phyloP scores from a whole-genome alignment of 2,329 filamentous ascomycete genomes.

The Fusarium verticillioides region DNA sequence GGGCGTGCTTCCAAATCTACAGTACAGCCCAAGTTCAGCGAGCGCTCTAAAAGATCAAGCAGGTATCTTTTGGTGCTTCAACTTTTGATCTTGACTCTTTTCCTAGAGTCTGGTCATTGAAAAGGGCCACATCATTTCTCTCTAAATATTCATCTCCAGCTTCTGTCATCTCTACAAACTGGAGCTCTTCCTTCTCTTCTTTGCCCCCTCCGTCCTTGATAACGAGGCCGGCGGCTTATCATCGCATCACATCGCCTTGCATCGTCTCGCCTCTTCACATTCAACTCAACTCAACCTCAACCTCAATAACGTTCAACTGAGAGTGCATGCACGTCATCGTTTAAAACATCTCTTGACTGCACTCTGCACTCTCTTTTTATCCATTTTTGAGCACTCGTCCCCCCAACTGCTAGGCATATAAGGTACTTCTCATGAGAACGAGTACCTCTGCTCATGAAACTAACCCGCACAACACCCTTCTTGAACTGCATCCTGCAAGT shows the following conservation, averaged over 20 bases:
- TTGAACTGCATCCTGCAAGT: conserved; percentile 38
- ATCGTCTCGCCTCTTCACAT: conserved; percentile 29
- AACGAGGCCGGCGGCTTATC: conserved; percentile 43
- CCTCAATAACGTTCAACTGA: conserved; percentile 12
- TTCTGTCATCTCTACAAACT: conserved; percentile 12
- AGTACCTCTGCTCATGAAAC: conserved; percentile 27
- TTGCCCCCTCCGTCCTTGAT: conserved; percentile 39
- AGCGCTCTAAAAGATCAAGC: background rate
- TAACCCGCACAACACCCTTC: conserved; percentile 34
- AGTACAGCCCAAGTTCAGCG: background rate
- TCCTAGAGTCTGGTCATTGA: background rate
- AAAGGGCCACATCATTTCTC: background rate
- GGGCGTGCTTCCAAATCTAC: conserved; percentile 37
- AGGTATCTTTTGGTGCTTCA: background rate
- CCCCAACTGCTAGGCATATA: background rate
- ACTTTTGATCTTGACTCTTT: background rate
- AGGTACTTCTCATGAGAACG: conserved; percentile 40
- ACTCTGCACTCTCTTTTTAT: conserved; percentile 20
- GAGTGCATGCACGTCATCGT: conserved; percentile 8
- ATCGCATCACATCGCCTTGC: conserved; percentile 28
- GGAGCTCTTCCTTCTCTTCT: conserved; percentile 14
- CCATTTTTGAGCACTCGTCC: background rate
- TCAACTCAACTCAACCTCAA: conserved; percentile 9
- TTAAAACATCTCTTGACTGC: conserved; percentile 1
- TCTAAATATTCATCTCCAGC: background rate